Evolutionary conservation across 805 yeast genomes (phyloP).

Genomic region (Candida manassasensis): DNA sequence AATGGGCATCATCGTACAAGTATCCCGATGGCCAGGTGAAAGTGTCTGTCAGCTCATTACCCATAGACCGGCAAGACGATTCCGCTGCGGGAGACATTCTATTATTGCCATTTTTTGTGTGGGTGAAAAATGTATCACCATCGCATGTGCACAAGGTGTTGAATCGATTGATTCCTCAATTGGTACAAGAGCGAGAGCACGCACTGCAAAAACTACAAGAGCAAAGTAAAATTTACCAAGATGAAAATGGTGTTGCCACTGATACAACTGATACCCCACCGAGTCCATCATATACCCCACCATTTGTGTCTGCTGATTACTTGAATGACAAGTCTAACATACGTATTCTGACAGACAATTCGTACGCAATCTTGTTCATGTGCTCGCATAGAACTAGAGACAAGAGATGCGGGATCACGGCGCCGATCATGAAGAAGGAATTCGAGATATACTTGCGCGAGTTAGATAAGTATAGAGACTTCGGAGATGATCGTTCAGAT

Average conservation of each 20-base stretch:
- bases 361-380: constrained; percentile 53
- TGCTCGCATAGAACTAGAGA: constrained; percentile 93
- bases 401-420: constrained; percentile 89
- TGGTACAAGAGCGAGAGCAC: constrained; percentile 21
- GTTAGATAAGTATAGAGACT: constrained; percentile 67
- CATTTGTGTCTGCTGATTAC: constrained; percentile 3
- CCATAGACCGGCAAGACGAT: constrained; percentile 13
- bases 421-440: constrained; percentile 81
- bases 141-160: constrained; percentile 43
- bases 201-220: not conserved
- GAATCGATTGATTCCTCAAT: constrained; percentile 36
- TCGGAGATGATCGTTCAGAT: constrained; percentile 65
- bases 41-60: constrained; percentile 52
- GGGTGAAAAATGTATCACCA: constrained; percentile 51
- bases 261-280: not conserved
- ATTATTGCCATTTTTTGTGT: constrained; percentile 68
- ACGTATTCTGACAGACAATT: constrained; percentile 17
- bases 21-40: constrained; percentile 33
- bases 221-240: too few species aligned
- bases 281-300: not conserved
- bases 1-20: constrained; percentile 26
- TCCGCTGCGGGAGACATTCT: constrained; percentile 50
- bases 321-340: constrained; percentile 2
- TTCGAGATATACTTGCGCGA: constrained; percentile 71
- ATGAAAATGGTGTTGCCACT: constrained; percentile 1